Evolutionary conservation across 495 filamentous ascomycete genomes (phyloP).

Genomic region (Talaromyces proteolyticus): DNA sequence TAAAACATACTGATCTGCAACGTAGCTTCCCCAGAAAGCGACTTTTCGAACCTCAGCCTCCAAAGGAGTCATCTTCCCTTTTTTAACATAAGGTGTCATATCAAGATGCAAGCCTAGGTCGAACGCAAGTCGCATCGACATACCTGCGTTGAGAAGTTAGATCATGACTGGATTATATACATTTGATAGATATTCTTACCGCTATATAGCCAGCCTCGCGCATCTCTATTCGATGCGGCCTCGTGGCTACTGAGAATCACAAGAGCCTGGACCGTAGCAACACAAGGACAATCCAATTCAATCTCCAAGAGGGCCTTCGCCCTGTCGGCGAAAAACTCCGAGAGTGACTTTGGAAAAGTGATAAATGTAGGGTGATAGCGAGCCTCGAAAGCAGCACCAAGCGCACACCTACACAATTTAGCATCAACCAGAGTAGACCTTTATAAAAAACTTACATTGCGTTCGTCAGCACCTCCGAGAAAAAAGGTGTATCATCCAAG

Average conservation of each 20-base stretch:
- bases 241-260: conserved; percentile 44
- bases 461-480: conserved; percentile 44
- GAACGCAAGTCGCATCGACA: conserved; percentile 46
- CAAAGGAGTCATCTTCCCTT: conserved; percentile 32
- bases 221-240: conserved; percentile 39
- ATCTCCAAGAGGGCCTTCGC: conserved; percentile 44
- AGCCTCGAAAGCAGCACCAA: conserved; percentile 41
- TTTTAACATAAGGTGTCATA: conserved; percentile 38
- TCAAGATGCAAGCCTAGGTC: conserved; percentile 46
- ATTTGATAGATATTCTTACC: conserved; percentile 16
- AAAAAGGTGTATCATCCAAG: conserved; percentile 38
- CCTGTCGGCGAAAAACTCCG: conserved; percentile 44
- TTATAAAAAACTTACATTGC: conserved; percentile 31
- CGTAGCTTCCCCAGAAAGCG: conserved; percentile 47
- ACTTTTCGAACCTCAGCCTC: conserved; percentile 40
- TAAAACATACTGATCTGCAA: conserved; percentile 40
- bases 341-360: conserved; percentile 39
- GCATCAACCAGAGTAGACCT: background rate
- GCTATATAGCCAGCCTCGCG: conserved; percentile 46
- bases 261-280: conserved; percentile 45
- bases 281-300: conserved; percentile 43
- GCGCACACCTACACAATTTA: conserved; percentile 32
- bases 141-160: conserved; percentile 25
- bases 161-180: background rate
- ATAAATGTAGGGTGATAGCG: conserved; percentile 41